Evolutionary conservation across 352 stramenopile genomes (phyloP).

Genomic region (Aphanomyces stellatus): DNA sequence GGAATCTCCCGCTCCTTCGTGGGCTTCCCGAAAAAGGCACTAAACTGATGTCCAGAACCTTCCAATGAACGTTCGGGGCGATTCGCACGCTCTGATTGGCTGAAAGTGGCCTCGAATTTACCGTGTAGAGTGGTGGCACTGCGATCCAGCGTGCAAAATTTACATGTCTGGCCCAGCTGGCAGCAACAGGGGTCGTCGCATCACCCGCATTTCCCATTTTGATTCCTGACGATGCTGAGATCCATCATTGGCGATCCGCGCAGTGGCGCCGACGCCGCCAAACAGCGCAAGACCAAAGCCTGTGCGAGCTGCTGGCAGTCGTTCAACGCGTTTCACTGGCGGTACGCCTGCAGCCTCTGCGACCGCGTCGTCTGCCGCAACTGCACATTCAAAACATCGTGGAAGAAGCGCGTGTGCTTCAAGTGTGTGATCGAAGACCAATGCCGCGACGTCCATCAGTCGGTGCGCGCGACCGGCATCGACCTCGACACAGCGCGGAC

Average conservation of each 20-base stretch:
- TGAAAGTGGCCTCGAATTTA: too few relatives aligned
- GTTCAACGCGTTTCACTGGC: conserved; percentile 18
- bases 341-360: conserved; percentile 1
- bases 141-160: too few relatives aligned
- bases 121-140: too few relatives aligned
- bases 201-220: not conserved
- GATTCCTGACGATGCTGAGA: not conserved
- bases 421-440: not conserved
- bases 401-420: conserved; percentile 16
- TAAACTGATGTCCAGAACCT: too few relatives aligned
- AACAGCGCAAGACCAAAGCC: not conserved
- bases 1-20: too few relatives aligned
- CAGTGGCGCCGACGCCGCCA: not conserved
- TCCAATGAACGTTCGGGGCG: too few relatives aligned
- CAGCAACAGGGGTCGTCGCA: too few relatives aligned
- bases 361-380: conserved; percentile 1
- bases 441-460: not conserved
- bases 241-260: not conserved
- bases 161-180: too few relatives aligned
- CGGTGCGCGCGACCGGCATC: not conserved
- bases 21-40: too few relatives aligned
- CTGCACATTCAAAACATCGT: conserved; percentile 4
- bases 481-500: not conserved
- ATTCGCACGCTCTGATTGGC: too few relatives aligned
- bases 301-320: conserved; percentile 9